Evolutionary conservation across 768 basidiomycete species (phyloP).

Genomic region (Naganishia friedmannii): DNA sequence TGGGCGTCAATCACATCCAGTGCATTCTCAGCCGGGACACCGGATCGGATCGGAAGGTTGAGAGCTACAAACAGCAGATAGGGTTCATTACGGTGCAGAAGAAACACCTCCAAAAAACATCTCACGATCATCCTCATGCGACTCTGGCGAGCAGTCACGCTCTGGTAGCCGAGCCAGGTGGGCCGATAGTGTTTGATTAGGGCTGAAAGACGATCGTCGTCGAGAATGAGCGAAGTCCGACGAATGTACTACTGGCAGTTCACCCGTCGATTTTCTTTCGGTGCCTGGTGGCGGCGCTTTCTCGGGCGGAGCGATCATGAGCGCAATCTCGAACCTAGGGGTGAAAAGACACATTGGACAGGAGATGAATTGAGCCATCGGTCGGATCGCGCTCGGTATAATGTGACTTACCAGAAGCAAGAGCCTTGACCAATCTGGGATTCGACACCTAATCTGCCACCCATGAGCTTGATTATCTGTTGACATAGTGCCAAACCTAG

Average conservation of each 20-base stretch:
- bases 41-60: constrained; percentile 17
- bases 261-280: background rate
- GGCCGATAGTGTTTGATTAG: constrained; percentile 5
- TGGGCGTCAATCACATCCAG: constrained; percentile 30
- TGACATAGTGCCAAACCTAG: constrained; percentile 72
- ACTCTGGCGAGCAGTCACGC: constrained; percentile 1
- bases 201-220: constrained; percentile 10
- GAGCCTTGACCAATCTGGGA: constrained; percentile 61
- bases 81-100: background rate
- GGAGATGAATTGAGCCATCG: background rate
- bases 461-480: constrained; percentile 71
- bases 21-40: constrained; percentile 26
- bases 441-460: constrained; percentile 64
- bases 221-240: constrained; percentile 10
- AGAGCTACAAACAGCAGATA: background rate
- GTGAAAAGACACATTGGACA: background rate
- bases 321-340: constrained; percentile 46
- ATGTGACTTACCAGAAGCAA: constrained; percentile 67
- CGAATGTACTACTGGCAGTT: constrained; percentile 2
- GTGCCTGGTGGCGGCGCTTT: constrained; percentile 8
- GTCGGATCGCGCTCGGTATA: background rate
- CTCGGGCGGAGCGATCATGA: constrained; percentile 41
- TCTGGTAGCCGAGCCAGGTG: background rate
- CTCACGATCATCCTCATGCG: constrained; percentile 4
- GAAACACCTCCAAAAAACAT: background rate